Evolutionary conservation across 768 basidiomycete species (phyloP), one percentile per base, ranked within the genome.

Genomic region (Mycena albidolilacea): DNA sequence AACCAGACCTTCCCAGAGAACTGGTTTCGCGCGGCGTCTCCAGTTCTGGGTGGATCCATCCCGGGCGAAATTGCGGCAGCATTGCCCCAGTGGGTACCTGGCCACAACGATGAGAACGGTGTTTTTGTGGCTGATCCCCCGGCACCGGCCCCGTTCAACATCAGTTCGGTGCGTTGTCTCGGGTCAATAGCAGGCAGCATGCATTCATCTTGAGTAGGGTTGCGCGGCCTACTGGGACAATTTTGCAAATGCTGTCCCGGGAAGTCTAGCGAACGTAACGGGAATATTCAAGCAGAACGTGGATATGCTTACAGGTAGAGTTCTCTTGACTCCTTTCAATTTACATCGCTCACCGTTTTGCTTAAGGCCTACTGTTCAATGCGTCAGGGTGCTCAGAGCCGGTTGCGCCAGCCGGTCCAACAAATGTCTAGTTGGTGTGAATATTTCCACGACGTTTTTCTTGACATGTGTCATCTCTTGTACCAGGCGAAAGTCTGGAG

Each of bases 91-190:
- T 30, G 30, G 30, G 30, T 30, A 3, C 30, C 30, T 30, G 30
- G 30, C 70, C 62, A 58, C 37, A 69, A 69, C 67, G 57, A 73
- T 44, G 71, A 38, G 19, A 64, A 69, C 44, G 72, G 72, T 14
- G 57, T 64, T 17, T 69, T 63, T 23, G 63, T 68, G 21, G 54
- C 63, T 9, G 72, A 73, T 35, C 39, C 67, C 2, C 43, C 35
- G 23, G 43, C 62, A 19, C 67, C 72, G 23, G 59, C 65, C 17
- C 72, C 72, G 57, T 73, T 69, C 57, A 73, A 69, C 61, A 57
- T 41, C 58, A 69, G 67, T 52, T 61, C 30, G 46, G 63, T 64
- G 48, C 37, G 63, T 64, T 64, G 48, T 50, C 48, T n/a, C 41
- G 46, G 17, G 30, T 50, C 43, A 35, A 50, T 50, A 19, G 63